Evolutionary conservation across 31 red algal genomes (phyloP).

Genomic region (Bonnemaisonia californica): DNA sequence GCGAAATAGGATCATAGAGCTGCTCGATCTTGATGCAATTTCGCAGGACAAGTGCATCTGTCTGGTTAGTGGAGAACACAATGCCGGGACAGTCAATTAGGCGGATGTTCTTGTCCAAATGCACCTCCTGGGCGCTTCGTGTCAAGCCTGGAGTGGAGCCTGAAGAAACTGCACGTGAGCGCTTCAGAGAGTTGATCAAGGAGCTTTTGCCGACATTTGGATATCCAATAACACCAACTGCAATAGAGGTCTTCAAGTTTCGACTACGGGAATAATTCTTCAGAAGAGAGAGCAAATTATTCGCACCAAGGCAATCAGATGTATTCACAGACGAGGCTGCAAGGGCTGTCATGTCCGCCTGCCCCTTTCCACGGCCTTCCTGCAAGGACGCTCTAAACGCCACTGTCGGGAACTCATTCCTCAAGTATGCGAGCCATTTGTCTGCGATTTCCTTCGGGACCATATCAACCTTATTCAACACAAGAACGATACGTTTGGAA

Average conservation of each 20-base stretch:
- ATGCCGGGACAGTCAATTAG: slow-evolving; percentile 97
- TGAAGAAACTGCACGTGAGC: slow-evolving; percentile 74
- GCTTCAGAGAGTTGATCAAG: slow-evolving; percentile 88
- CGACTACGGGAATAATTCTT: slow-evolving; percentile 82
- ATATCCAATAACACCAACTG: slow-evolving; percentile 95
- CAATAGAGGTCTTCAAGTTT: slow-evolving; percentile 64
- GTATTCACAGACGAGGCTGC: slow-evolving; percentile 57
- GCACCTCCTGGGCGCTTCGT: slow-evolving; percentile 85
- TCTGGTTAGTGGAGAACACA: slow-evolving; percentile 76
- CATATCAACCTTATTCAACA: slow-evolving; percentile 98
- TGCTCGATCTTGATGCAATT: slow-evolving; percentile 82
- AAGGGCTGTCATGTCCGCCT: slow-evolving; percentile 63
- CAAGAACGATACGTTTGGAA: slow-evolving; percentile 85
- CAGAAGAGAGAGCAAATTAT: slow-evolving; percentile 68
- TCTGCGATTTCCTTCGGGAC: slow-evolving; percentile 82
- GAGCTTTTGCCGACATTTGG: slow-evolving; percentile 98
- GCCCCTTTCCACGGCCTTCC: slow-evolving; percentile 69
- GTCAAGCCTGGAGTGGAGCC: slow-evolving; percentile 93
- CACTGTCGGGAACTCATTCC: slow-evolving; percentile 89
- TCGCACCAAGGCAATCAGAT: slow-evolving; percentile 62
- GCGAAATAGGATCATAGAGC: slow-evolving; percentile 74
- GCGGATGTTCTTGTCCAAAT: slow-evolving; percentile 89
- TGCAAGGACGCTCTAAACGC: slow-evolving; percentile 79
- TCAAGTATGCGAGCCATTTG: slow-evolving; percentile 85
- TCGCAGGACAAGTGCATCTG: slow-evolving; percentile 78